Evolutionary conservation across 805 yeast species (phyloP), one percentile per base, ranked within the genome.

Genomic region (Candida xyloterini): DNA sequence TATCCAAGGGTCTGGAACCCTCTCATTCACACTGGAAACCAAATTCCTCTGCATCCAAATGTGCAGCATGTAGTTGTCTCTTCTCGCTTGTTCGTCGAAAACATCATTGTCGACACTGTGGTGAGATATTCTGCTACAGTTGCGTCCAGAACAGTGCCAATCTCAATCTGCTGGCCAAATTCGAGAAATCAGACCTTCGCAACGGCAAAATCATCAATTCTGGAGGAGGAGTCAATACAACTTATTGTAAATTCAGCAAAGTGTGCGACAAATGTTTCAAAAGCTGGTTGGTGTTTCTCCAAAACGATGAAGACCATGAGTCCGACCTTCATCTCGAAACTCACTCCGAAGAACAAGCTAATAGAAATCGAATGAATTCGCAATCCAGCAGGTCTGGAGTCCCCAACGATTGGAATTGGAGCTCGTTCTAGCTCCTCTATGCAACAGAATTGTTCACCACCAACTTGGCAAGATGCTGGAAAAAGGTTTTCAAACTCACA

Each of bases 401-500:
- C 27, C 66, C 70, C 3, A 62, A 51, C 33, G 76, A 73, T 54
- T 73, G 79, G 78, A 68, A 65, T 20, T 73, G 79, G 78, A 71
- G 78, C 51, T 71, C 78, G 5, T 71, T 73, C 50, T 72, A 47
- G 54, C 22, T 11, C 13, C 13, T 10, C 33, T 30, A 51, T 9
- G 49, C 43, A 38, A 47, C 52, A 14, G 59, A 48, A 35, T 59
- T 60, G 44, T 63, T 64, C 30, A 91, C 97, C 38, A 91, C 95
- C 50, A 90, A 79, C 65, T 87, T 87, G 62, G 90, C 95, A 59
- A 93, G 76, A 65, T 93, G 98, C 35, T 83, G 75, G 95, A 93
- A 91, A 67, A 93, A 93, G 33, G 89, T 89, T 68, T 91, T 96
- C 63, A 93, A 72, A 39, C 91, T 81, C 36, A 93, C 96, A 67